A percentile compares a stretch with the other conserved stretches of the same genome.
phyloP scores from a whole-genome alignment of 1,284 basidiomycete genomes.

The Exsudoporus floridanus region DNA sequence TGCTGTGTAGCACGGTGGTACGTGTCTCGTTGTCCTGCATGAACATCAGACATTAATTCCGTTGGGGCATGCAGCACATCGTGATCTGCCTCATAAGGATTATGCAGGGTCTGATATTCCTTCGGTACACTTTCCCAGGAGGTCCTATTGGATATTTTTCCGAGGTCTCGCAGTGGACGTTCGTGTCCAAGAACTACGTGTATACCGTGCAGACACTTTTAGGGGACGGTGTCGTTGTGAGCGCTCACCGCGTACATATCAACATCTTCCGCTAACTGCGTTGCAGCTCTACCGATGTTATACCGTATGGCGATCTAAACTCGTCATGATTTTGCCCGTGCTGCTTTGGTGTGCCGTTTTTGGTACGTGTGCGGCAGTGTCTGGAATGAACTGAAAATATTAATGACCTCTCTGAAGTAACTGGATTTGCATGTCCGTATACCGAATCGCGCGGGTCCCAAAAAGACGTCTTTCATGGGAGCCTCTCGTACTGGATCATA shows the following conservation, averaged over 20 bases:
- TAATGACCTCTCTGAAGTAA: slow-evolving; percentile 3
- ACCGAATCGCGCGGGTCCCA: not conserved
- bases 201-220: slow-evolving; percentile 33
- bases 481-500: slow-evolving; percentile 12
- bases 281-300: slow-evolving; percentile 18
- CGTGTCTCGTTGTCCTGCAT: not conserved
- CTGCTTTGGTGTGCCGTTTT: slow-evolving; percentile 17
- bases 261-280: not conserved
- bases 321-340: slow-evolving; percentile 10
- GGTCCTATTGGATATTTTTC: slow-evolving; percentile 23
- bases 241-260: not conserved
- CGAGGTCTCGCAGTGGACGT: slow-evolving; percentile 26
- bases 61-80: slow-evolving; percentile 10
- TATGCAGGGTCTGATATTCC: not conserved
- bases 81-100: slow-evolving; percentile 12
- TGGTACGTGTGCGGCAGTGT: not conserved
- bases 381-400: not conserved
- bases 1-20: slow-evolving; percentile 10
- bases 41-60: not conserved
- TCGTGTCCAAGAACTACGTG: slow-evolving; percentile 27
- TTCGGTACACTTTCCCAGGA: not conserved
- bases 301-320: slow-evolving; percentile 10
- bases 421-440: slow-evolving; percentile 12
- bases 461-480: slow-evolving; percentile 3
- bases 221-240: slow-evolving; percentile 28